Evolutionary conservation across 73 alveolate species (phyloP).

Genomic region (Uronychia binucleata): DNA sequence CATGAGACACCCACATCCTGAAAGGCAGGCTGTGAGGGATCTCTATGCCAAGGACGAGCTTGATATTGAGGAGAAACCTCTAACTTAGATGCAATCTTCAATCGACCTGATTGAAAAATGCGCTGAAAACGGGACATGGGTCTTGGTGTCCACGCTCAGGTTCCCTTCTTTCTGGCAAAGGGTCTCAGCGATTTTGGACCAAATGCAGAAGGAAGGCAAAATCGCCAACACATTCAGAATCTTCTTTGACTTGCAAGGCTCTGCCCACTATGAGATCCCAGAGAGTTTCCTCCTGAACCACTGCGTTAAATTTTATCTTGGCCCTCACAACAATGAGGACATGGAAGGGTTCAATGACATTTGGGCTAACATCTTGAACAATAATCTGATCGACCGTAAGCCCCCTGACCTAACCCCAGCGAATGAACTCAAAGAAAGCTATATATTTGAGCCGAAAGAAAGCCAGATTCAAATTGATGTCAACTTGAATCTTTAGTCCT

Average conservation of each 20-base stretch:
- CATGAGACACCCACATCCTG: background rate
- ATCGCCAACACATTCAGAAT: slow-evolving; percentile 45
- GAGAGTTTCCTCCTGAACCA: slow-evolving; percentile 27
- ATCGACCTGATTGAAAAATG: slow-evolving; percentile 37
- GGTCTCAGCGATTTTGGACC: slow-evolving; percentile 2
- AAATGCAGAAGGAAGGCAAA: slow-evolving; percentile 5
- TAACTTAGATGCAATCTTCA: background rate
- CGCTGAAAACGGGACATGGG: slow-evolving; percentile 68
- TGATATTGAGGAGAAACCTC: slow-evolving; percentile 48
- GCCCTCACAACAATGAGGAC: slow-evolving; percentile 43
- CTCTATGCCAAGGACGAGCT: slow-evolving; percentile 40
- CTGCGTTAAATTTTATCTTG: slow-evolving; percentile 20
- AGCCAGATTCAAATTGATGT: background rate
- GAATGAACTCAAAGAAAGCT: background rate
- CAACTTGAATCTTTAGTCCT: background rate
- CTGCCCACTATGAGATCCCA: slow-evolving; percentile 25
- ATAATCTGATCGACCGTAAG: background rate
- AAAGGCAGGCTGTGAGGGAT: slow-evolving; percentile 21
- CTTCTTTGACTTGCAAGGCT: slow-evolving; percentile 52
- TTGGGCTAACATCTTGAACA: slow-evolving; percentile 53
- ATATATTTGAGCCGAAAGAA: background rate
- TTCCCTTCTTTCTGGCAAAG: slow-evolving; percentile 48
- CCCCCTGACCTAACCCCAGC: background rate
- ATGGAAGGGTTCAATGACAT: slow-evolving; percentile 58
- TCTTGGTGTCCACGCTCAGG: slow-evolving; percentile 30